Base-by-base conservation (phyloP, 768 basidiomycete genomes). In the Phylloporus sp. region DNA sequence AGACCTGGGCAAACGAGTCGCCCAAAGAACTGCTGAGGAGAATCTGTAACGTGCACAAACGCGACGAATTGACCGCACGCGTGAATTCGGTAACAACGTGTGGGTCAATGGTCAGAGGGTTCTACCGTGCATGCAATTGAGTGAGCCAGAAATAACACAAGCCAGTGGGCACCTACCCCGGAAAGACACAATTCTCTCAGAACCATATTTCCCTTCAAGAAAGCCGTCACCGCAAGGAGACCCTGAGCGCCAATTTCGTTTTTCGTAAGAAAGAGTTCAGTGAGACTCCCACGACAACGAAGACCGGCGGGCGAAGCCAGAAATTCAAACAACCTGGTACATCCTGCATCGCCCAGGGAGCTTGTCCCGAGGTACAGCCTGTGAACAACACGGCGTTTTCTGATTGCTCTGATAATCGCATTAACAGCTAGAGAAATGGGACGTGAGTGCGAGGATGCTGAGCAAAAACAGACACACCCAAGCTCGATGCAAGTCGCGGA, bases 291-390 rank as follows among this genome's bases (percentile, higher is more conserved):
- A 42, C 61, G 63, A 56, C 80, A 73, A 50, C 63, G 67, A 52
- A 68, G 65, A 18, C 80, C 83, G 16, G 69, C 64, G 6, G 70
- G 62, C 11, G 85, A 84, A 24, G 67, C 53, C 7, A 87, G 70
- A 59, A 80, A 86, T 16, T 67, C 65, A 61, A 85, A 82, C 9
- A 87, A 67, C 22, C 71, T 68, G 24, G 72, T 63, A 49, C 79
- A 81, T 29, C 85, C 86, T 13, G 78, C 74, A 59, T 85, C 80
- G 9, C 77, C 77, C 9, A 87, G 73, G 20, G 69, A 59, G 59
- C 85, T 86, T 49, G 80, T 72, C 7, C 80, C 78, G 22, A 85
- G 63, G 39, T 79, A 68, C 24, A 86, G 70, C 59, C 78, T 79
- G 20, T 76, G 75, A 27, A 86, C 78, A 11, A 63, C 53, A 18